Evolutionary conservation across 805 yeast genomes (phyloP), one percentile per base, ranked within the genome.

Genomic region (Metschnikowia orientalis): DNA sequence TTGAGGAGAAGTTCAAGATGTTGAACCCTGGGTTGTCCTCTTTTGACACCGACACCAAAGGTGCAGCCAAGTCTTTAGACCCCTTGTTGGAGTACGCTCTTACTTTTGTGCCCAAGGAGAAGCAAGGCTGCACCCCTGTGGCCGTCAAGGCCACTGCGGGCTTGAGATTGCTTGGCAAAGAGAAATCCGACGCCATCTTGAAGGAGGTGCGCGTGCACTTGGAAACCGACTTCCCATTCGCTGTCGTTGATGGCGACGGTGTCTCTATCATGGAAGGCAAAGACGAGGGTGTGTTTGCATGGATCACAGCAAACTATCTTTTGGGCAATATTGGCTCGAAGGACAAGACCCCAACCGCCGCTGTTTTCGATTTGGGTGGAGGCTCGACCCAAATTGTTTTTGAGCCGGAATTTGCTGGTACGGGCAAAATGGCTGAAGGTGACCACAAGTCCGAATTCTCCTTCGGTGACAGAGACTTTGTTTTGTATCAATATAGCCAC

Each of bases 81-180:
- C 81, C 87, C 28, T 71, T 92, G 49, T 67, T 92, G 48, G 69
- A 84, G 19, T 48, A 75, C 8, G 98, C 99, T 0, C 51, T 89
- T 47, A 68, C 77, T 21, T 61, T 77, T 10, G 85, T 92, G 33
- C 99, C 99, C 20, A 69, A 71, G 41, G 71, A 71, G 26, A 66
- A 72, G 51, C 87, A 78, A 50, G 59, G 68, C 1, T 92, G 97
- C 63, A 79, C 97, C 2, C 98, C 97, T 5, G 75, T 92, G 28
- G 94, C 97, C 1, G 95, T 92, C 27, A 90, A 89, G 66, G 99
- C 98, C 34, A 92, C 98, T 30, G 98, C 99, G 18, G 98, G 98
- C 23, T 73, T 92, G 53, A 77, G 98, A 61, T 56, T 82, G 43
- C 67, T 89, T 33, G 97, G 98, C 36, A 76, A 74, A 32, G 81